Evolutionary conservation across 495 filamentous ascomycete species (phyloP), one percentile per base, ranked within the genome.

Genomic region (Penicillium cinerascens): DNA sequence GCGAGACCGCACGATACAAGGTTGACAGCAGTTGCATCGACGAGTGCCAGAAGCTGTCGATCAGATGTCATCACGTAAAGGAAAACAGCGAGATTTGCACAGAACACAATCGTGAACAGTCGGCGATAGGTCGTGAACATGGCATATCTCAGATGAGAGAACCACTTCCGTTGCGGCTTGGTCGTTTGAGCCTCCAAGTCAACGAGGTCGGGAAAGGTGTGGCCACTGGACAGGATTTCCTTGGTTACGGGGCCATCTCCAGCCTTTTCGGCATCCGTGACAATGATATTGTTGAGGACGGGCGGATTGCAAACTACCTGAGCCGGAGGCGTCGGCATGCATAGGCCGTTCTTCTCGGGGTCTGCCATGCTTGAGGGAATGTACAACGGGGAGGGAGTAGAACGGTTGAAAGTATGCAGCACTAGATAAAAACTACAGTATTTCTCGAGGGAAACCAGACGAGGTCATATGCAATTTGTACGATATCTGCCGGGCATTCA

Each of bases 1-100:
- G 85, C 82, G 9, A 86, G 64, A 50, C 77, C 67, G 7, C 71
- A 63, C 2, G 64, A 61, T 2, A 65, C 58, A 40, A 79, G 55
- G 42, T 80, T 80, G 1, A 68, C 60, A 20, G 75, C 66, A 11
- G 63, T 59, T 3, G 75, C 77, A 47, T 72, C 74, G 39, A 66
- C 60, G 21, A 65, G 56, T 1, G 58, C 47, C 13, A 68, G 27
- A 6, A 55, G 29, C 18, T 54, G 43, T 4, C 55, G 52, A 51
- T 66, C 46, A 1, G 51, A 36, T 9, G 54, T 45, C 44, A 60
- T 53, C 22, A 75, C 51, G 13, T 65, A 62, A 40, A 74, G 58
- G 29, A 81, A 67, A 6, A 64, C 63, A 17, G 66, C 65, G 37
- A 76, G 40, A 59, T 83, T 82, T 49, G 53, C 64, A 13, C 69